phyloP scores from a whole-genome alignment of 805 yeast species.

The Starmerella apis region DNA sequence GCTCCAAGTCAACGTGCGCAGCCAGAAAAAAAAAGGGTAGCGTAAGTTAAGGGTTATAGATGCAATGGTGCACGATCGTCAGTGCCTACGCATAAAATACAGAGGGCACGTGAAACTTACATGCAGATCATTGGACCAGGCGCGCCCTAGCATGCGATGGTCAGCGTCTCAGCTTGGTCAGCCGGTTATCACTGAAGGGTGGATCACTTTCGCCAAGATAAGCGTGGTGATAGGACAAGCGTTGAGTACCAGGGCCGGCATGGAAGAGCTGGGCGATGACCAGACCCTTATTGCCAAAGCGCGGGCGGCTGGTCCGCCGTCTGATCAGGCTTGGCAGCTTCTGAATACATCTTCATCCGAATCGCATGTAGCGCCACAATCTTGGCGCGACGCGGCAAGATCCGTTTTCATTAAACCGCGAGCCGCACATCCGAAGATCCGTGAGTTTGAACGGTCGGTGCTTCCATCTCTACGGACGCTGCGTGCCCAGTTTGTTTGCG shows the following conservation, averaged over 20 bases:
- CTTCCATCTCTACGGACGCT: slow-evolving; percentile 26
- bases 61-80: not conserved
- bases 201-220: not conserved
- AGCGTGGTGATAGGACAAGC: not conserved
- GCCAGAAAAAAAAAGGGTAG: not conserved
- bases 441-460: slow-evolving; percentile 24
- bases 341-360: not conserved
- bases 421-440: slow-evolving; percentile 16
- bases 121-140: not conserved
- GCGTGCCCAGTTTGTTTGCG: slow-evolving; percentile 25
- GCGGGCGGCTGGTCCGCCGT: slow-evolving; percentile 12
- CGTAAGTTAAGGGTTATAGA: not conserved
- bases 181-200: not conserved
- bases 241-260: not conserved
- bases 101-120: not conserved
- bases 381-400: slow-evolving; percentile 24
- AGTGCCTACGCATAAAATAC: slow-evolving; percentile 1
- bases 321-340: not conserved
- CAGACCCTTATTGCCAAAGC: slow-evolving; percentile 18
- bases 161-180: too few relatives aligned
- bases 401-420: slow-evolving; percentile 13
- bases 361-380: not conserved
- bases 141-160: not conserved
- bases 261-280: slow-evolving; percentile 12
- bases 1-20: too few relatives aligned